A percentile compares a stretch with the other conserved stretches of the same genome.
Evolutionary conservation across 2,329 filamentous ascomycete genomes (phyloP).

Genomic region (Pyrenophora graminea): DNA sequence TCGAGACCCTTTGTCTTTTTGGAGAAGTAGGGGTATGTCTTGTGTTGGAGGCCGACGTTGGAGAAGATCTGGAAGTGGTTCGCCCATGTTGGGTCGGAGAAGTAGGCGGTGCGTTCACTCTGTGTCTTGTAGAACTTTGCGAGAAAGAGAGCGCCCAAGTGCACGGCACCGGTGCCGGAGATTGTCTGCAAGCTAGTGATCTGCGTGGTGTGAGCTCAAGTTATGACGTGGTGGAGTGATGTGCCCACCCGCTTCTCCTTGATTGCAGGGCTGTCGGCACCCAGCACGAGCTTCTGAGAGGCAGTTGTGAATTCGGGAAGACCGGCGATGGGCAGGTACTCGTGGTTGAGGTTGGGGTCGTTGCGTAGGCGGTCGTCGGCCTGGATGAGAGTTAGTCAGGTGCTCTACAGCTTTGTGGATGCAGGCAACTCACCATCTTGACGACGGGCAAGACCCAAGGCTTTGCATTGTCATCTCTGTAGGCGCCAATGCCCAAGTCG

Average conservation of each 20-base stretch:
- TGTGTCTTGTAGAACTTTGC: constrained; percentile 77
- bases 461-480: constrained; percentile 92
- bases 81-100: constrained; percentile 95
- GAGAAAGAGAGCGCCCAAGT: constrained; percentile 92
- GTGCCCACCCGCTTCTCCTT: constrained; percentile 72
- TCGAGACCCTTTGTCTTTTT: constrained; percentile 87
- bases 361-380: constrained; percentile 87
- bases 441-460: constrained; percentile 97
- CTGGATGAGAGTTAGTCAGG: constrained; percentile 52
- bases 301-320: constrained; percentile 83
- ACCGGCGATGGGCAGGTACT: constrained; percentile 96
- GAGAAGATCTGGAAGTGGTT: constrained; percentile 99
- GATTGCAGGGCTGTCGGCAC: constrained; percentile 77
- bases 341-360: constrained; percentile 92
- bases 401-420: not conserved
- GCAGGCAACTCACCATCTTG: constrained; percentile 72
- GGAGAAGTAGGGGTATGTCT: constrained; percentile 92
- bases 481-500: constrained; percentile 92
- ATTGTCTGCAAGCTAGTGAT: constrained; percentile 86
- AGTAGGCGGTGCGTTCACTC: constrained; percentile 76
- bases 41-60: constrained; percentile 79
- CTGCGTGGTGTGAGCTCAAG: constrained; percentile 46
- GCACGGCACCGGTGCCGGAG: constrained; percentile 93
- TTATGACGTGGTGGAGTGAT: constrained; percentile 24
- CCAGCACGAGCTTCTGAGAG: constrained; percentile 87